phyloP scores from a whole-genome alignment of 192 early-diverging fungal species.

The Bifiguratus adelaidae region DNA sequence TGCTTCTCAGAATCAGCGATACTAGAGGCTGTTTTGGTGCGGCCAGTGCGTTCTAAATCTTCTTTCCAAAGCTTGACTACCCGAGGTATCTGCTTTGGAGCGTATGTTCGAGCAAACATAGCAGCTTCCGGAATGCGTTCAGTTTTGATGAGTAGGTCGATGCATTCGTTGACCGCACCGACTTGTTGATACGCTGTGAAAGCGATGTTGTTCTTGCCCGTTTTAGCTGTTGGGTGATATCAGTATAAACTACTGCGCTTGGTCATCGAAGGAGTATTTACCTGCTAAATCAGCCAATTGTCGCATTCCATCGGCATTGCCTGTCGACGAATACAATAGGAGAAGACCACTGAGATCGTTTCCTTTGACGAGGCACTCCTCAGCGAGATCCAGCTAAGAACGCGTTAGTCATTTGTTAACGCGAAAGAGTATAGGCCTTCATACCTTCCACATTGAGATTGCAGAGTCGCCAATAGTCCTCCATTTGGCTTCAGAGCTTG shows the following conservation, averaged over 20 bases:
- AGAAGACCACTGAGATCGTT: conserved; percentile 87
- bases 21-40: conserved; percentile 77
- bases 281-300: conserved; percentile 63
- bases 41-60: conserved; percentile 49
- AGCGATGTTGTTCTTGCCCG: conserved; percentile 87
- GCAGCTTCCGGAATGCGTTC: conserved; percentile 93
- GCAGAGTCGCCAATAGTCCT: conserved; percentile 86
- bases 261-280: conserved; percentile 10
- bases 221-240: conserved; percentile 21
- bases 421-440: too few species aligned
- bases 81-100: conserved; percentile 61
- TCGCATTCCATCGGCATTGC: conserved; percentile 68
- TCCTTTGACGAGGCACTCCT: conserved; percentile 80
- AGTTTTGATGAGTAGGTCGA: conserved; percentile 78
- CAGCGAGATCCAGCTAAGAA: too few species aligned
- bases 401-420: too few species aligned
- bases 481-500: conserved; percentile 89
- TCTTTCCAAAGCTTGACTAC: conserved; percentile 75
- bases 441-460: conserved; percentile 82
- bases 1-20: conserved; percentile 80
- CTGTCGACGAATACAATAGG: conserved; percentile 82
- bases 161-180: conserved; percentile 67
- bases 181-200: conserved; percentile 74
- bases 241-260: conserved; percentile 1
- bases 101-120: conserved; percentile 82